These are phyloP conservation scores for Salix udensis DNA, from an alignment of 345 rosid genomes.

Conservation along the genomic window DNA sequence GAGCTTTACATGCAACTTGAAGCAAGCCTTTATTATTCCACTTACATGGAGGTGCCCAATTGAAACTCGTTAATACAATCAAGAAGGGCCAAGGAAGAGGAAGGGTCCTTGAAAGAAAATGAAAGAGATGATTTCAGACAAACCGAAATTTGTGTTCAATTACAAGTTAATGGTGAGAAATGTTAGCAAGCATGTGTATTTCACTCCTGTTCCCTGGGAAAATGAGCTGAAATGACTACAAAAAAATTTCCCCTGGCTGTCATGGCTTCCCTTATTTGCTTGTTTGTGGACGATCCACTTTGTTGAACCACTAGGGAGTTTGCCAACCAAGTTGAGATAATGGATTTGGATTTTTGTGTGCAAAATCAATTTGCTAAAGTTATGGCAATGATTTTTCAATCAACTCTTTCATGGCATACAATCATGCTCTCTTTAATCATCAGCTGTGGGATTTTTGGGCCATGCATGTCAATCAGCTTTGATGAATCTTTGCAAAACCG, in stretches of 20 bases:
- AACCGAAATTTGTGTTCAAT: too few relatives aligned
- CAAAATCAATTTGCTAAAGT: neutral
- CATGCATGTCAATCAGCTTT: neutral
- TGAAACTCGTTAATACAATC: too few relatives aligned
- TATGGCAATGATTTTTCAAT: neutral
- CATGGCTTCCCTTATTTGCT: neutral
- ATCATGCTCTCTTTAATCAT: neutral
- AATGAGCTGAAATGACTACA: neutral
- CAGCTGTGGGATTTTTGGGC: neutral
- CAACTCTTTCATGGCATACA: neutral
- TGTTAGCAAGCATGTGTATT: neutral
- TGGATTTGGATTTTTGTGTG: neutral
- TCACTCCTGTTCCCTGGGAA: neutral
- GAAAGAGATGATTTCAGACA: too few relatives aligned
- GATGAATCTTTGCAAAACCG: neutral
- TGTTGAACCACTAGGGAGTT: neutral
- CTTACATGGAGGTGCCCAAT: too few relatives aligned
- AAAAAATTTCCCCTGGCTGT: neutral
- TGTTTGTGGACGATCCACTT: neutral
- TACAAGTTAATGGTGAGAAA: too few relatives aligned
- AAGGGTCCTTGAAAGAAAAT: too few relatives aligned
- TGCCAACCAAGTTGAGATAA: neutral
- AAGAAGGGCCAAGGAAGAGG: too few relatives aligned
- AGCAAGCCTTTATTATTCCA: too few relatives aligned
- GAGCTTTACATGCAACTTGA: too few relatives aligned